A percentile compares a stretch with the other conserved stretches of the same genome.
Conservation (phyloP, 2,329 filamentous ascomycete species). For the Aulographum hederae region DNA sequence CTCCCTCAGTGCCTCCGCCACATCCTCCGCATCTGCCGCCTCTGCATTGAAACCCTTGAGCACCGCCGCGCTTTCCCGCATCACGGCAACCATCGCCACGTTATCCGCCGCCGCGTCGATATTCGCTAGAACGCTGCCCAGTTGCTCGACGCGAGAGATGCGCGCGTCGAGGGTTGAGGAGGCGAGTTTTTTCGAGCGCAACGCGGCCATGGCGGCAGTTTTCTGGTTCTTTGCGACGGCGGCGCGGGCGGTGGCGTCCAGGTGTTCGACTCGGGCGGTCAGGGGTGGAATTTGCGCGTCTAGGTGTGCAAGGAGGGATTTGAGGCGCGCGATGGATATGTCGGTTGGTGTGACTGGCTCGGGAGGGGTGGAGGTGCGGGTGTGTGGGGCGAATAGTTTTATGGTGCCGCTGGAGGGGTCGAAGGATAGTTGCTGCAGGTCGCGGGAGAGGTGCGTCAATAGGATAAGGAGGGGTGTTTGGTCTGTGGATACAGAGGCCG, state of each 20-base stretch:
- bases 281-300: slow-evolving; percentile 48
- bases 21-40: slow-evolving; percentile 52
- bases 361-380: slow-evolving; percentile 11
- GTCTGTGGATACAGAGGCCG: slow-evolving; percentile 7
- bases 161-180: slow-evolving; percentile 57
- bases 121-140: slow-evolving; percentile 67
- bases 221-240: slow-evolving; percentile 59
- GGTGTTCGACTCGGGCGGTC: slow-evolving; percentile 29
- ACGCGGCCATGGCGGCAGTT: slow-evolving; percentile 53
- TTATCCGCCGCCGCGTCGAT: slow-evolving; percentile 78
- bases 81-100: slow-evolving; percentile 63
- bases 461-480: slow-evolving; percentile 45
- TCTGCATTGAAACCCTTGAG: slow-evolving; percentile 65
- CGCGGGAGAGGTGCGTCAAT: slow-evolving; percentile 30
- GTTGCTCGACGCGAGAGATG: slow-evolving; percentile 54
- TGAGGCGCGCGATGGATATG: slow-evolving; percentile 60
- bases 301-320: slow-evolving; percentile 52
- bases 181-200: slow-evolving; percentile 67
- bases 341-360: slow-evolving; percentile 57
- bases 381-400: slow-evolving; percentile 37
- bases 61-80: slow-evolving; percentile 60
- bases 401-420: slow-evolving; percentile 63
- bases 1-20: slow-evolving; percentile 57
- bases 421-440: slow-evolving; percentile 55
- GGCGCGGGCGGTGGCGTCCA: slow-evolving; percentile 41